phyloP scores from a whole-genome alignment of 2,329 filamentous ascomycete species.

The Drechslera avenae region DNA sequence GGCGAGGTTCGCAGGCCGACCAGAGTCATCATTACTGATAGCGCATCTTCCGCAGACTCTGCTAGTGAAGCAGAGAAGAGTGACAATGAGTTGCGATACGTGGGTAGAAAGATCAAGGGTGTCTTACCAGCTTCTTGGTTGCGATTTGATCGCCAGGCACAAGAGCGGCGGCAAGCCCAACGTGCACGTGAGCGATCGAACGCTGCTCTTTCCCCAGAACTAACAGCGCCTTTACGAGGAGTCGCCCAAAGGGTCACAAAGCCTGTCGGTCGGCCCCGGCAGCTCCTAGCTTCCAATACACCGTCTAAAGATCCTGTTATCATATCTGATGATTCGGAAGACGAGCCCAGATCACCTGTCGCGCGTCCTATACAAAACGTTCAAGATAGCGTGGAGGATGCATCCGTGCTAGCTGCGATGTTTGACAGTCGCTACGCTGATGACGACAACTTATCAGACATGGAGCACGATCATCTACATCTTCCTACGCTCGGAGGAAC shows the following conservation, averaged over 20 bases:
- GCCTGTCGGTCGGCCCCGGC: constrained; percentile 5
- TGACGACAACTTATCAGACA: constrained; percentile 42
- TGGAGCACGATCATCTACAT: constrained; percentile 55
- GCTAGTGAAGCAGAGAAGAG: constrained; percentile 39
- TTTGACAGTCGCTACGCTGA: constrained; percentile 34
- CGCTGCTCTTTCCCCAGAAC: constrained; percentile 25
- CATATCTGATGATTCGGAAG: constrained; percentile 47
- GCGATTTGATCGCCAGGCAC: constrained; percentile 52
- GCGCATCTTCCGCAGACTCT: constrained; percentile 26
- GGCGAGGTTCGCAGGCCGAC: constrained; percentile 16
- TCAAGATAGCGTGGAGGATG: constrained; percentile 27
- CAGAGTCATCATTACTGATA: constrained; percentile 27
- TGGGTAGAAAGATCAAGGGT: constrained; percentile 53
- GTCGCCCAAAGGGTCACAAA: constrained; percentile 39
- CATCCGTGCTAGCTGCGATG: constrained; percentile 28
- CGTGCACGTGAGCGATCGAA: constrained; percentile 21
- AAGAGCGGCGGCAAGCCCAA: constrained; percentile 29
- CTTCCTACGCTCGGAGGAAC: constrained; percentile 31
- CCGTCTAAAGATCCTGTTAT: constrained; percentile 28
- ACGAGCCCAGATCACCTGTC: constrained; percentile 16
- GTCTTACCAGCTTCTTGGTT: constrained; percentile 58
- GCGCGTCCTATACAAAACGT: constrained; percentile 10
- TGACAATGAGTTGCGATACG: constrained; percentile 40
- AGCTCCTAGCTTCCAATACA: background rate
- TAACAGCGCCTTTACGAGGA: constrained; percentile 38